Base-by-base conservation (phyloP, 2,329 filamentous ascomycete species). In the Phialocephala subalpina region DNA sequence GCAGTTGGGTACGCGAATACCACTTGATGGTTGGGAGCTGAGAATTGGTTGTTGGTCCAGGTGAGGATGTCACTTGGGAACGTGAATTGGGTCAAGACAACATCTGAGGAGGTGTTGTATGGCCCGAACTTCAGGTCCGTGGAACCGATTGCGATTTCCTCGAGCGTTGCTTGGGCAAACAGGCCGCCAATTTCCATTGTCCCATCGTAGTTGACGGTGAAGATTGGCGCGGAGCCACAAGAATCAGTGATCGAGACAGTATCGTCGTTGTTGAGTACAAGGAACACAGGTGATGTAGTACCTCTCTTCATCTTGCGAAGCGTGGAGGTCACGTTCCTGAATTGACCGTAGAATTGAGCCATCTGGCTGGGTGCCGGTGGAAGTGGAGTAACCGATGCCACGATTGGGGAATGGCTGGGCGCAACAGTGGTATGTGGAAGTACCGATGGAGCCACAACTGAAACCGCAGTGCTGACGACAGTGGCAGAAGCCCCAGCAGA, bases 141-240 rank as follows among this genome's bases (percentile, higher is more conserved):
- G 18, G 16, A 12, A 7, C 60, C 60, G 36, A 18, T 16, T 14
- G 12, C 8, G 22, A 63, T 29, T 20, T 63, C 35, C 1, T 16
- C n/a, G 3, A n/a, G 18, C 14, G 60, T 58, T n/a, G 52, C 53
- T 18, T 36, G 56, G 29, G 60, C 60, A 18, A n/a, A 45, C 11
- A 57, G 52, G 7, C 60, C 60, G 16, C 27, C 27, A 9, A 40
- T 29, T n/a, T 6, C 57, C 22, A 63, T 14, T 1, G 27, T 53
- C 12, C 27, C 27, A 25, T 62, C 52, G 12, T 52, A 33, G 33
- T 42, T 42, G 38, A 58, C 45, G 9, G 40, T 58, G 55, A 63
- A 63, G 12, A 58, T 20, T 18, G 56, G 36, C 56, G 61, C 61
- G 5, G 25, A n/a, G 18, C n/a, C 20, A 58, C 61, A 63, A 8